Conservation (phyloP, 805 yeast species). For the Ogataea trehaloabstinens region DNA sequence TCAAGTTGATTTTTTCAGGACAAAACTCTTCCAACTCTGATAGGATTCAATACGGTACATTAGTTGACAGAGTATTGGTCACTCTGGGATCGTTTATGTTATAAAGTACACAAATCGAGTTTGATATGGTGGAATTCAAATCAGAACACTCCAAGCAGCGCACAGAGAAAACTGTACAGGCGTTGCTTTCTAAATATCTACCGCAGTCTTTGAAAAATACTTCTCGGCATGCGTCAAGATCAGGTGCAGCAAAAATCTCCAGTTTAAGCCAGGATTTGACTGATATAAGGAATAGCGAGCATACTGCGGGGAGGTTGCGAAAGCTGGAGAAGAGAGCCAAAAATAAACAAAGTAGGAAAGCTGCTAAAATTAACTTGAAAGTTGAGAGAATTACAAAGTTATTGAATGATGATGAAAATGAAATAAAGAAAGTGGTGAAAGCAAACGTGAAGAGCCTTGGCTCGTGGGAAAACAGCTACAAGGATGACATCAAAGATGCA, state of each 20-base stretch:
- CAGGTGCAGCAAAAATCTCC: slow-evolving; percentile 27
- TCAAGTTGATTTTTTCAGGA: neutral
- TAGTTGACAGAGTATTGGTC: no score
- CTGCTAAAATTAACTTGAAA: slow-evolving; percentile 10
- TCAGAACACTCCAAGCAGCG: slow-evolving; percentile 13
- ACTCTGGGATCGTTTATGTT: no score
- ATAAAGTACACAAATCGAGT: no score
- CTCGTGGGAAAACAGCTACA: slow-evolving; percentile 39
- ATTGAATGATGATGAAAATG: slow-evolving; percentile 28
- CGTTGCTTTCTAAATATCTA: slow-evolving; percentile 25
- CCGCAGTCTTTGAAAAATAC: slow-evolving; percentile 12
- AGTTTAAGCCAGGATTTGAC: slow-evolving; percentile 18
- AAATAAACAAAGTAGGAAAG: slow-evolving; percentile 15
- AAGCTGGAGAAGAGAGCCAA: slow-evolving; percentile 17
- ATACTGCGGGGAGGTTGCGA: slow-evolving; percentile 15
- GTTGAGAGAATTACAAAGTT: slow-evolving; percentile 23
- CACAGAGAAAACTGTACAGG: slow-evolving; percentile 24
- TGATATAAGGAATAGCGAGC: slow-evolving; percentile 15
- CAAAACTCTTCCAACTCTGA: slow-evolving; percentile 1
- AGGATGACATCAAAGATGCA: slow-evolving; percentile 39
- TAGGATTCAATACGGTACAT: no score
- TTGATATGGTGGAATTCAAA: slow-evolving; percentile 2
- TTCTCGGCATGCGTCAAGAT: slow-evolving; percentile 7
- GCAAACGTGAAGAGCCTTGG: slow-evolving; percentile 37
- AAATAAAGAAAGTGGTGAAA: slow-evolving; percentile 38